Base-by-base conservation (phyloP, 2,329 filamentous ascomycete species). In the Penicillium sp. region DNA sequence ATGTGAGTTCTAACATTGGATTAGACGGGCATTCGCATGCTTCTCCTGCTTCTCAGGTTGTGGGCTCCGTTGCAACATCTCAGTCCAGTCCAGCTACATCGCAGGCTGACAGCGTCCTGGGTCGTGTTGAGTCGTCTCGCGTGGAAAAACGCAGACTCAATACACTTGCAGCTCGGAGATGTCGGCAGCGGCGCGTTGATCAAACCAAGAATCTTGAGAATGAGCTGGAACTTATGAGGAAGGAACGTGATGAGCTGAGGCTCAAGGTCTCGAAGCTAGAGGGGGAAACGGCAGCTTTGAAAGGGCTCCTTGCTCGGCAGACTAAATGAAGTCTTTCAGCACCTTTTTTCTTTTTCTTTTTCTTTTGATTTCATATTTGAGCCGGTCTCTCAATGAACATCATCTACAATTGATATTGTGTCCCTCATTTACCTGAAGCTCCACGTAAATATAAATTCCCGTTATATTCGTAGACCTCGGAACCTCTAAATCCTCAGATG, bases 121-220 rank as follows among this genome's bases (percentile, higher is more conserved):
- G 43, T 13, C 62, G 56, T 24, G 60, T 66, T 31, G 62, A 63
- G 16, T 56, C 63, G 5, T 65, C 64, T 37, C 65, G 68, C 26
- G 63, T 73, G 19, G 64, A 67, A 53, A 74, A 73, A 49, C 72
- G 72, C 24, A 68, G 68, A 50, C 63, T 72, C 13, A 75, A 75
- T 55, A 74, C 72, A 14, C 65, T 73, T 37, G 72, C 72, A 43
- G 72, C 72, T 45, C 69, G 72, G 19, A 63, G 72, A 44, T 74
- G 71, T 60, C 72, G 72, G 5, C 70, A 75, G 63, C 68, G 69
- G 48, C 70, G 70, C 7, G 63, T 70, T 26, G 71, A 74, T 48
- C 66, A 67, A 56, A 66, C 72, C 57, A 65, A 68, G 44, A 62
- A 64, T 46, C 63, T 75, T 22, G 70, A 73, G 60, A 66, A 62